These are phyloP conservation scores for Flaveria linearis DNA, from an alignment of 129 eudicot genomes.

Conservation along the genomic window DNA sequence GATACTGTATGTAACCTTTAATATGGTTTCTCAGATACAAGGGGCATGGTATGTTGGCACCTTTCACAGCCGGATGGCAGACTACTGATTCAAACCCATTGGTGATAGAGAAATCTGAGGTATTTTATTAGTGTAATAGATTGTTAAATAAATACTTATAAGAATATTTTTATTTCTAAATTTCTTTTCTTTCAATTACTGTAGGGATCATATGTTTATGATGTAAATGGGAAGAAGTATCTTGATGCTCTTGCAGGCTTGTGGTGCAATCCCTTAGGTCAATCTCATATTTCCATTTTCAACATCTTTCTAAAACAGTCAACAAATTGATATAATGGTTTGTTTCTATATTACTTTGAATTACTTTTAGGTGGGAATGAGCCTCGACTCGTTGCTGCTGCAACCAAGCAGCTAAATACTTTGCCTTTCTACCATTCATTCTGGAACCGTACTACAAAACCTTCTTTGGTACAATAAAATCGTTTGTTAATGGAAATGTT, in stretches of 20 bases:
- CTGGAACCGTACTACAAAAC: conserved; percentile 95
- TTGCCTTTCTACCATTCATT: conserved; percentile 94
- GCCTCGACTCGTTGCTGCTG: conserved; percentile 84
- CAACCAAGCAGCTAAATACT: conserved; percentile 73
- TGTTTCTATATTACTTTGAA: conserved; percentile 18
- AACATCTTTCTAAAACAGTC: neutral
- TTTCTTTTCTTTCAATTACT: conserved; percentile 14
- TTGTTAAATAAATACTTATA: neutral
- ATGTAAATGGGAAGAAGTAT: conserved; percentile 74
- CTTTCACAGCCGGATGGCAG: conserved; percentile 95
- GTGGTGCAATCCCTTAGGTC: conserved; percentile 92
- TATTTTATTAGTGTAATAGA: neutral
- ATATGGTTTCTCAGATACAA: conserved; percentile 47
- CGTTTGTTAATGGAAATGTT: neutral
- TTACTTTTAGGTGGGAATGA: conserved; percentile 76
- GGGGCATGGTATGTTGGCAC: conserved; percentile 95
- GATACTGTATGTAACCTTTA: neutral
- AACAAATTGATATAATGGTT: neutral
- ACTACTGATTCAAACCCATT: conserved; percentile 65
- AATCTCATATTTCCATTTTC: neutral
- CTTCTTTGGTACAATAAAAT: conserved; percentile 60
- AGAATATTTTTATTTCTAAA: neutral
- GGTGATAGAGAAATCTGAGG: conserved; percentile 77
- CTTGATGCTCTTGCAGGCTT: conserved; percentile 96
- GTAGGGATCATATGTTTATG: conserved; percentile 90